These are phyloP conservation scores for Penicillium lagena DNA, from an alignment of 495 filamentous ascomycete species.

Conservation along the genomic window DNA sequence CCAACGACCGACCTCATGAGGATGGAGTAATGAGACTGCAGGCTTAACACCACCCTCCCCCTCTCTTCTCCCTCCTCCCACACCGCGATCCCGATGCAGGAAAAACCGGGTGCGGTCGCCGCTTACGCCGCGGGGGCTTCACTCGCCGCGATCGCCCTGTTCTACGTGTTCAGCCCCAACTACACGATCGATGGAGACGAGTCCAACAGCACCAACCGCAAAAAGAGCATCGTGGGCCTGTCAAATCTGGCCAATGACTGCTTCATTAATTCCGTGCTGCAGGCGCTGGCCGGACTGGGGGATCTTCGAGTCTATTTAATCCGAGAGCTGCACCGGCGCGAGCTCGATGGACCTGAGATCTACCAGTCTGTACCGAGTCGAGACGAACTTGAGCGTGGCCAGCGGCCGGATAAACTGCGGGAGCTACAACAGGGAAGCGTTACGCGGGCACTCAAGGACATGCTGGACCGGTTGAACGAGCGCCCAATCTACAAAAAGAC, in stretches of 20 bases:
- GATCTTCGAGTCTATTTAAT: constrained; percentile 89
- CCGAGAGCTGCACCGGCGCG: constrained; percentile 74
- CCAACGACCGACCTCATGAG: not conserved
- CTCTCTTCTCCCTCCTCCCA: not conserved
- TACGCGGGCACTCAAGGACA: constrained; percentile 84
- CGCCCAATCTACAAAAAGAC: constrained; percentile 90
- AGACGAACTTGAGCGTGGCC: constrained; percentile 32
- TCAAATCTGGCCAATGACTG: constrained; percentile 94
- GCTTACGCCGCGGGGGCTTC: constrained; percentile 94
- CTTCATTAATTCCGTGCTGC: constrained; percentile 97
- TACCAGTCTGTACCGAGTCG: constrained; percentile 53
- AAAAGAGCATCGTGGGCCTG: constrained; percentile 86
- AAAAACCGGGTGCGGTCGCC: constrained; percentile 77
- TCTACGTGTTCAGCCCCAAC: constrained; percentile 95
- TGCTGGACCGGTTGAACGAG: constrained; percentile 91
- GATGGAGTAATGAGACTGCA: constrained; percentile 7
- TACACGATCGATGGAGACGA: constrained; percentile 82
- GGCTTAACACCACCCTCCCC: constrained; percentile 5
- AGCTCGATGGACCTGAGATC: constrained; percentile 64
- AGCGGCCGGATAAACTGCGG: constrained; percentile 56
- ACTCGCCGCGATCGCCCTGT: constrained; percentile 87
- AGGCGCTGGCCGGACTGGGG: constrained; percentile 89
- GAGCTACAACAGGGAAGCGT: constrained; percentile 75
- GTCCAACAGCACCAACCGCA: constrained; percentile 56
- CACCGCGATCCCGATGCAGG: constrained; percentile 57